Evolutionary conservation across 2,329 filamentous ascomycete genomes (phyloP).

Genomic region (Dactylellina drechsleri): DNA sequence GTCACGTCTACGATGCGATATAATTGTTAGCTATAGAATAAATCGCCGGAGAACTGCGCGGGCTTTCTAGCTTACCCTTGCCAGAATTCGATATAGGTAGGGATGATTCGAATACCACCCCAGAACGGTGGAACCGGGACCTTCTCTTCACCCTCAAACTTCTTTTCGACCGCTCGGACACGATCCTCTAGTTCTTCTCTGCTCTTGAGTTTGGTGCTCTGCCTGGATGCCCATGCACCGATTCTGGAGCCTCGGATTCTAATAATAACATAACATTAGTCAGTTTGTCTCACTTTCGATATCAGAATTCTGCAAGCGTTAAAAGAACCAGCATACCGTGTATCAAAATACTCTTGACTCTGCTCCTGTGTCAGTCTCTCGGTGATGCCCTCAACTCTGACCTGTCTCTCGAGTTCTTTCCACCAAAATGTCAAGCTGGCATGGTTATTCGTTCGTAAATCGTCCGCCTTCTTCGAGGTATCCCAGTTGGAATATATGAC

Average conservation of each 20-base stretch:
- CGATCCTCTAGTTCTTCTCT: conserved; percentile 78
- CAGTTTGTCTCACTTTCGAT: conserved; percentile 56
- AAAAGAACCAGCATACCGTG: conserved; percentile 61
- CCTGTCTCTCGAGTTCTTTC: conserved; percentile 85
- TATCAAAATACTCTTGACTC: conserved; percentile 75
- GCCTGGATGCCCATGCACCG: conserved; percentile 91
- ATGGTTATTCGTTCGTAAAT: conserved; percentile 78
- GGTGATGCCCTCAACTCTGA: conserved; percentile 82
- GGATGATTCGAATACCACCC: conserved; percentile 88
- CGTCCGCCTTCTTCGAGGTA: conserved; percentile 74
- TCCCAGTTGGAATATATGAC: conserved; percentile 95
- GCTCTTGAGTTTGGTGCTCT: conserved; percentile 80
- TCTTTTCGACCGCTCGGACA: conserved; percentile 79
- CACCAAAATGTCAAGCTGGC: conserved; percentile 91
- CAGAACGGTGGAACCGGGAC: conserved; percentile 95
- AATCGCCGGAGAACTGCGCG: conserved; percentile 1
- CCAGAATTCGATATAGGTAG: conserved; percentile 93
- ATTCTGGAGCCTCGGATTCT: conserved; percentile 82
- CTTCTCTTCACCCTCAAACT: conserved; percentile 77
- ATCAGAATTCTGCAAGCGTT: not conserved
- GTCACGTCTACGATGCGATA: conserved; percentile 74
- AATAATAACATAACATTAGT: conserved; percentile 71
- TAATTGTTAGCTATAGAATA: conserved; percentile 16
- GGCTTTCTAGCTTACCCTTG: conserved; percentile 52
- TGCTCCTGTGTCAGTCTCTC: conserved; percentile 76